Conservation (phyloP, 495 filamentous ascomycete species). For the Friedmanniomyces endolithicus region DNA sequence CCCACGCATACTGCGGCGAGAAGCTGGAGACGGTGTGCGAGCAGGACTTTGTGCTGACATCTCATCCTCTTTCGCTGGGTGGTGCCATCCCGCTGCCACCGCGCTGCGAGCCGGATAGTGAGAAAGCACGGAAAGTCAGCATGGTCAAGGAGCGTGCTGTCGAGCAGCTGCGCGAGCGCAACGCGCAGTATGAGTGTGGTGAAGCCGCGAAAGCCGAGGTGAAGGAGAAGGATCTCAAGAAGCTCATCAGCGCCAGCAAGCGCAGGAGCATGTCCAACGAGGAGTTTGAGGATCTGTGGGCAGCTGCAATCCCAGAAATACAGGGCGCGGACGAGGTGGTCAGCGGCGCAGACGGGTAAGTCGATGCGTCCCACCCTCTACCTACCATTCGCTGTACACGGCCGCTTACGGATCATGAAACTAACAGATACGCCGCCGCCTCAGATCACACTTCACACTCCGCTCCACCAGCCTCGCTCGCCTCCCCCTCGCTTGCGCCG, state of each 20-base stretch:
- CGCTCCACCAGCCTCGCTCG: conserved; percentile 71
- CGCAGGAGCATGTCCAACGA: conserved; percentile 66
- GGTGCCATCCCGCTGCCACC: conserved; percentile 76
- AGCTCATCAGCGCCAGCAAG: conserved; percentile 56
- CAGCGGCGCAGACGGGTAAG: conserved; percentile 64
- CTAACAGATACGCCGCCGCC: conserved; percentile 63
- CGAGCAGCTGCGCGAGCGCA: conserved; percentile 71
- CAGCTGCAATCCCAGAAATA: conserved; percentile 74
- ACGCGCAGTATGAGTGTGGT: conserved; percentile 84
- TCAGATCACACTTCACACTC: conserved; percentile 53
- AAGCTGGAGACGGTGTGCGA: conserved; percentile 70
- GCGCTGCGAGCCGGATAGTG: conserved; percentile 89
- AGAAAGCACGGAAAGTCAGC: conserved; percentile 76
- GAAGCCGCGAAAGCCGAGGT: conserved; percentile 54
- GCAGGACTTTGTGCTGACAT: conserved; percentile 69
- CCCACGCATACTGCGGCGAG: conserved; percentile 78
- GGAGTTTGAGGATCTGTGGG: conserved; percentile 91
- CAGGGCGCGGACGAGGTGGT: conserved; percentile 69
- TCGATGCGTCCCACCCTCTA: conserved; percentile 17
- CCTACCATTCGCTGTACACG: conserved; percentile 10
- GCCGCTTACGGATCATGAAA: conserved; percentile 33
- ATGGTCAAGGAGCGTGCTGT: conserved; percentile 78
- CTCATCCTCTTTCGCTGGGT: conserved; percentile 70
- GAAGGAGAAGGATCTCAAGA: conserved; percentile 63
- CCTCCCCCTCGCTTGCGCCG: conserved; percentile 73